Evolutionary conservation across 768 basidiomycete species (phyloP).

Genomic region (Leccinum arenicola): DNA sequence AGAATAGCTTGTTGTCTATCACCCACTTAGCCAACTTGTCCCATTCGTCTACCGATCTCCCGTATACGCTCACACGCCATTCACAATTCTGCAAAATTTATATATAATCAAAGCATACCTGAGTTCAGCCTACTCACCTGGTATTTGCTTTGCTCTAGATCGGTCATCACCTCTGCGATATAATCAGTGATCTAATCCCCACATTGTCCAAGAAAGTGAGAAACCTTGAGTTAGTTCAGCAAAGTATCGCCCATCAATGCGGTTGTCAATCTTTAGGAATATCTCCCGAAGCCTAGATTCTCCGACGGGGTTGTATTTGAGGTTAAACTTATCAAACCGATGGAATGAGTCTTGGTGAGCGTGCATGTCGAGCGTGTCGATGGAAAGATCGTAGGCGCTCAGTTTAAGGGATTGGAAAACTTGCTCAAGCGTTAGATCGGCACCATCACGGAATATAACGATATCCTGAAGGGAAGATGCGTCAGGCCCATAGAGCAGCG

Average conservation of each 20-base stretch:
- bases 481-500: not conserved
- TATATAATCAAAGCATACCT: not conserved
- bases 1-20: slow-evolving; percentile 86
- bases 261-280: slow-evolving; percentile 97
- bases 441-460: slow-evolving; percentile 93
- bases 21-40: slow-evolving; percentile 99
- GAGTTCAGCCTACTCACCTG: slow-evolving; percentile 53
- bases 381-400: slow-evolving; percentile 95
- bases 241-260: slow-evolving; percentile 86
- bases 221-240: slow-evolving; percentile 92
- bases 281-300: slow-evolving; percentile 94
- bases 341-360: slow-evolving; percentile 98
- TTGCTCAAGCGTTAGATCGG: slow-evolving; percentile 81
- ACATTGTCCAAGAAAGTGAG: not conserved
- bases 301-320: slow-evolving; percentile 96
- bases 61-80: slow-evolving; percentile 97
- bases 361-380: slow-evolving; percentile 99
- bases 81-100: slow-evolving; percentile 70
- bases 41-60: slow-evolving; percentile 82
- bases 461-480: slow-evolving; percentile 61
- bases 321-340: slow-evolving; percentile 96
- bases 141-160: slow-evolving; percentile 97
- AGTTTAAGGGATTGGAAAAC: slow-evolving; percentile 96
- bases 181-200: not conserved
- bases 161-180: slow-evolving; percentile 86